Evolutionary conservation across 768 basidiomycete genomes (phyloP).

Genomic region (Suillus clintonianus): DNA sequence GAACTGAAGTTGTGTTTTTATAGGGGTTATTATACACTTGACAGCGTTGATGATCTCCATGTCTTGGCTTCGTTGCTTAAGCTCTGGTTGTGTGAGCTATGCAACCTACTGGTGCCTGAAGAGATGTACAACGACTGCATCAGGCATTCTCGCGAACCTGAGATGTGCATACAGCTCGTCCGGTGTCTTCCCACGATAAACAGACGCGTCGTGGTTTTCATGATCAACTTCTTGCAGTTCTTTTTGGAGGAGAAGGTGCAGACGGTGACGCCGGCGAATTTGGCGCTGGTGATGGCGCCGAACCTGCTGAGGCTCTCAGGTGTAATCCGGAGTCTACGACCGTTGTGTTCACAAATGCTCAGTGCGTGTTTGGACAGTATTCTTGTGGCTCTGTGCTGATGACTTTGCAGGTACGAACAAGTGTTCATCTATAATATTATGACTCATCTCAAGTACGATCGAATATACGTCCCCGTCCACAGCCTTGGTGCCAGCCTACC

Average conservation of each 20-base stretch:
- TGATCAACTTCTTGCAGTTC: slow-evolving; percentile 88
- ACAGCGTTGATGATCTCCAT: slow-evolving; percentile 88
- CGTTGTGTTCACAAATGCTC: slow-evolving; percentile 88
- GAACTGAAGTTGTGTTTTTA: slow-evolving; percentile 90
- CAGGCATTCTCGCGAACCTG: slow-evolving; percentile 61
- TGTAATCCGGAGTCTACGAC: slow-evolving; percentile 88
- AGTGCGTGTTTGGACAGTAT: slow-evolving; percentile 51
- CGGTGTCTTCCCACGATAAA: slow-evolving; percentile 82
- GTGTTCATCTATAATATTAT: slow-evolving; percentile 85
- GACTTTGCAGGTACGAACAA: slow-evolving; percentile 73
- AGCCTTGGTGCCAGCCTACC: slow-evolving; percentile 71
- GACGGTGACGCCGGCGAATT: slow-evolving; percentile 68
- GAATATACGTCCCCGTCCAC: slow-evolving; percentile 75
- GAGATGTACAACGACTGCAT: slow-evolving; percentile 93
- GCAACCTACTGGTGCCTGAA: slow-evolving; percentile 89
- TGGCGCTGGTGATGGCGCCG: slow-evolving; percentile 91
- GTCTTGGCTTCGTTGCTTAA: slow-evolving; percentile 89
- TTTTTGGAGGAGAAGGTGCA: slow-evolving; percentile 82
- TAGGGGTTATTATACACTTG: slow-evolving; percentile 86
- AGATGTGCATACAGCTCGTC: slow-evolving; percentile 73
- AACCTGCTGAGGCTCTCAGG: slow-evolving; percentile 83
- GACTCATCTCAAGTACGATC: slow-evolving; percentile 72
- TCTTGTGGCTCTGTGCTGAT: not conserved
- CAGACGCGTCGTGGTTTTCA: slow-evolving; percentile 81
- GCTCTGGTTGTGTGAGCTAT: slow-evolving; percentile 89